Percentiles rank a stretch among this genome's conserved stretches.
Conservation (phyloP, 495 filamentous ascomycete species). For the Apodospora peruviana region DNA sequence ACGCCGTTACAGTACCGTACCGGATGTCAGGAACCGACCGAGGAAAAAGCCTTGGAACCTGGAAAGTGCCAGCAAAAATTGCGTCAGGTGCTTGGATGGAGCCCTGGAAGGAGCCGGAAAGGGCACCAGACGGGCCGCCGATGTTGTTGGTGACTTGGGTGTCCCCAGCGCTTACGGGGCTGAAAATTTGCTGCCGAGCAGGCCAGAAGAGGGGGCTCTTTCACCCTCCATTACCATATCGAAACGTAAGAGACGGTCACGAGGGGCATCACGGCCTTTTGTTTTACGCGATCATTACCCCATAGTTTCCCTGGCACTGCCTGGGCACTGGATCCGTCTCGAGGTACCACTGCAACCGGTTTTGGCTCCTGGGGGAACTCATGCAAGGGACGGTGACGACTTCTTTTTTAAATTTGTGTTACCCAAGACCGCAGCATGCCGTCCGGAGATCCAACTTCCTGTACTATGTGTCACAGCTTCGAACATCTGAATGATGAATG, state of each 20-base stretch:
- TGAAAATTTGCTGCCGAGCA: slow-evolving; percentile 24
- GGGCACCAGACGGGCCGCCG: neutral
- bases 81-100: slow-evolving; percentile 6
- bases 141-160: too few relatives aligned
- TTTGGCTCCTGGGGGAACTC: slow-evolving; percentile 7
- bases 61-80: slow-evolving; percentile 3
- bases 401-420: slow-evolving; percentile 2
- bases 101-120: neutral
- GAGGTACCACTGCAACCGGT: slow-evolving; percentile 10
- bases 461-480: slow-evolving; percentile 1
- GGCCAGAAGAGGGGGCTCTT: slow-evolving; percentile 8
- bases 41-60: too few relatives aligned
- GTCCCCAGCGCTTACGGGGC: slow-evolving; percentile 11
- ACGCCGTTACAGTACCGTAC: too few relatives aligned
- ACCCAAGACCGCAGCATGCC: slow-evolving; percentile 13
- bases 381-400: slow-evolving; percentile 25
- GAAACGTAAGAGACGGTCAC: slow-evolving; percentile 30
- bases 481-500: neutral
- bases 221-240: slow-evolving; percentile 29
- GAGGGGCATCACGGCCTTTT: slow-evolving; percentile 14
- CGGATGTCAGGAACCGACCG: too few relatives aligned
- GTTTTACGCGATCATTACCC: slow-evolving; percentile 30
- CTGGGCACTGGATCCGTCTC: neutral
- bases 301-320: slow-evolving; percentile 15
- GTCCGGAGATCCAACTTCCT: slow-evolving; percentile 3